These are phyloP conservation scores for Linnemannia hyalina DNA, from an alignment of 192 early-diverging fungal genomes.

Conservation along the genomic window DNA sequence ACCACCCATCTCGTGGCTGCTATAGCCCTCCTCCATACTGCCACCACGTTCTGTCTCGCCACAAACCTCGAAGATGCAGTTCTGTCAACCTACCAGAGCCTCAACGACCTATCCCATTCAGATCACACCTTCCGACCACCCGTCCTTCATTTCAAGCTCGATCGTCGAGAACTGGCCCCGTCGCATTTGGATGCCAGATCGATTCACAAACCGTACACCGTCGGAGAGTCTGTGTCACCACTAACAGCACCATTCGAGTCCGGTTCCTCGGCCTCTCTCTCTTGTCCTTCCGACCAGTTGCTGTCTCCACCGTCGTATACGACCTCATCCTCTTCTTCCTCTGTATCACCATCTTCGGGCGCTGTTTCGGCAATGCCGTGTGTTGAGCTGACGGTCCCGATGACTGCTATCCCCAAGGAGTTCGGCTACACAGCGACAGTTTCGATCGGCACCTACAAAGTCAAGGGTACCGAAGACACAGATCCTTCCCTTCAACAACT, in stretches of 20 bases:
- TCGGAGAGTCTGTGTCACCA: background rate
- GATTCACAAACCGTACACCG: background rate
- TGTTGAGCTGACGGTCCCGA: background rate
- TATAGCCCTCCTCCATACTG: background rate
- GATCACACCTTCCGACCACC: background rate
- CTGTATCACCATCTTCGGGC: background rate
- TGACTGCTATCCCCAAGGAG: conserved; percentile 33
- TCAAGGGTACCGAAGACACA: too few species aligned
- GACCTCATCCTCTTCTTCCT: background rate
- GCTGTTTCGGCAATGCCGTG: background rate
- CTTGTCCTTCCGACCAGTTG: background rate
- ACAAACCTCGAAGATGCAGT: background rate
- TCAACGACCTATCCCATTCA: background rate
- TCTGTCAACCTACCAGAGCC: background rate
- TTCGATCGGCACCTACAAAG: conserved; percentile 29
- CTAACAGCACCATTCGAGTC: background rate
- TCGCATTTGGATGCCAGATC: background rate
- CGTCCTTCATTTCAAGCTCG: conserved; percentile 7
- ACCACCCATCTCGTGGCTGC: background rate
- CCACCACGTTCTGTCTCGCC: background rate
- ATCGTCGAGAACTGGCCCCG: background rate
- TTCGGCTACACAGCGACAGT: conserved; percentile 40
- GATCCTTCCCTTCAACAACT: background rate
- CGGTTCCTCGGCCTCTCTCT: background rate
- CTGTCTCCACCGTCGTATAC: background rate